A percentile compares a stretch with the other conserved stretches of the same genome.
Conservation (phyloP, 441 rosid species). For the Macaranga tanarius region DNA sequence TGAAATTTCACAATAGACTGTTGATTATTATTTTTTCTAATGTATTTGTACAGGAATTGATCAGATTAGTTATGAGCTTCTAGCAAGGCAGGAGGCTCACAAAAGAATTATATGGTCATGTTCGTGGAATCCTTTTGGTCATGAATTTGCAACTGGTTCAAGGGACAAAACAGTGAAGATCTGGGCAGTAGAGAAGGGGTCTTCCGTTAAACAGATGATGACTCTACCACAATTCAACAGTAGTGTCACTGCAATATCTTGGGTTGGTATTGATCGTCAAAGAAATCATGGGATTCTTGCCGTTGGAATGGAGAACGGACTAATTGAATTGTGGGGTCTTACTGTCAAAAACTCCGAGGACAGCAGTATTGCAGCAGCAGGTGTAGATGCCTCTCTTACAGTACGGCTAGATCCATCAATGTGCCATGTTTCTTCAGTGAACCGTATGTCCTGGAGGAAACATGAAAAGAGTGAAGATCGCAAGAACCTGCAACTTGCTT, state of each 20-base stretch:
- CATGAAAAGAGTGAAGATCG: conserved; percentile 33
- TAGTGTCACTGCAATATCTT: conserved; percentile 84
- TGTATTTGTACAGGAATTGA: conserved; percentile 37
- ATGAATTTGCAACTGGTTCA: conserved; percentile 89
- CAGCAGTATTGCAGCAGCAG: conserved; percentile 26
- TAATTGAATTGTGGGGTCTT: conserved; percentile 67
- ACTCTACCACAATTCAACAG: conserved; percentile 67
- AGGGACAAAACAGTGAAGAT: conserved; percentile 94
- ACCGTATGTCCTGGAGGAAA: conserved; percentile 68
- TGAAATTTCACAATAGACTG: not conserved
- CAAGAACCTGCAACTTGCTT: conserved; percentile 54
- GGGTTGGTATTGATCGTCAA: conserved; percentile 63
- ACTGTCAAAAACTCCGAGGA: conserved; percentile 30
- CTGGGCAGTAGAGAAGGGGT: conserved; percentile 58
- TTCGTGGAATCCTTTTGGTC: conserved; percentile 92
- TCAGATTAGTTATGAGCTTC: conserved; percentile 49
- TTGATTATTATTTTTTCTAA: not conserved
- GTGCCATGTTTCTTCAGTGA: conserved; percentile 86
- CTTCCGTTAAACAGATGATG: conserved; percentile 47
- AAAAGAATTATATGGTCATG: conserved; percentile 98
- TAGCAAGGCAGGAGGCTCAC: conserved; percentile 82
- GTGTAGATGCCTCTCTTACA: conserved; percentile 36
- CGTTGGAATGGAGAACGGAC: conserved; percentile 84
- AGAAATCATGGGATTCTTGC: conserved; percentile 58
- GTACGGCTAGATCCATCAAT: conserved; percentile 48